Conservation (phyloP, 2,329 filamentous ascomycete species). For the Apiospora marii region DNA sequence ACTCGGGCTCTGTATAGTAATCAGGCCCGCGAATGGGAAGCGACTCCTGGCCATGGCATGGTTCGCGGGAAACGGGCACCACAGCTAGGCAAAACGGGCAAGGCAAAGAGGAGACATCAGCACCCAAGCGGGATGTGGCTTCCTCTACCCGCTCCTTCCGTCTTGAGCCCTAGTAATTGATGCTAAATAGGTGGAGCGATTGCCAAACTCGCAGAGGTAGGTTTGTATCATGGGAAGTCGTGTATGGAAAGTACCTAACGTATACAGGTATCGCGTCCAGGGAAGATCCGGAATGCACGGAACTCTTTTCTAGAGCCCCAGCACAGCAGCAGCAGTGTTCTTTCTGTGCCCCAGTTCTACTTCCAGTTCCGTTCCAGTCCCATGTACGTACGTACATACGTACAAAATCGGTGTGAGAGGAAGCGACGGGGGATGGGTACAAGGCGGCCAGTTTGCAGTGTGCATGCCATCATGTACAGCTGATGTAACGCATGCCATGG, state of each 20-base stretch:
- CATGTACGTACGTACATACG: neutral
- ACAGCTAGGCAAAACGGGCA: neutral
- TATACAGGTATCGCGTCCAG: neutral
- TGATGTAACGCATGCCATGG: neutral
- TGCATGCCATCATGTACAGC: neutral
- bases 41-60: neutral
- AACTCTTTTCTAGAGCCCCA: neutral
- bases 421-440: neutral
- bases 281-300: slow-evolving; percentile 17
- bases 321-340: slow-evolving; percentile 2
- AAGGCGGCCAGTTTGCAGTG: neutral
- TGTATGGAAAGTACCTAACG: neutral
- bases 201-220: neutral
- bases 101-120: slow-evolving; percentile 7
- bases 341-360: neutral
- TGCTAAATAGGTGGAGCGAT: neutral
- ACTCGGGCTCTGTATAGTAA: neutral
- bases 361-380: neutral
- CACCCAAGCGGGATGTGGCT: slow-evolving; percentile 10
- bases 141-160: slow-evolving; percentile 18
- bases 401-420: neutral
- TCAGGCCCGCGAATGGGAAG: neutral
- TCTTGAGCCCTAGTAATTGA: neutral
- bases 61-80: slow-evolving; percentile 12
- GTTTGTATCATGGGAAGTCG: neutral